phyloP scores from a whole-genome alignment of 75 land plant genomes.

The Larix kaempferi region DNA sequence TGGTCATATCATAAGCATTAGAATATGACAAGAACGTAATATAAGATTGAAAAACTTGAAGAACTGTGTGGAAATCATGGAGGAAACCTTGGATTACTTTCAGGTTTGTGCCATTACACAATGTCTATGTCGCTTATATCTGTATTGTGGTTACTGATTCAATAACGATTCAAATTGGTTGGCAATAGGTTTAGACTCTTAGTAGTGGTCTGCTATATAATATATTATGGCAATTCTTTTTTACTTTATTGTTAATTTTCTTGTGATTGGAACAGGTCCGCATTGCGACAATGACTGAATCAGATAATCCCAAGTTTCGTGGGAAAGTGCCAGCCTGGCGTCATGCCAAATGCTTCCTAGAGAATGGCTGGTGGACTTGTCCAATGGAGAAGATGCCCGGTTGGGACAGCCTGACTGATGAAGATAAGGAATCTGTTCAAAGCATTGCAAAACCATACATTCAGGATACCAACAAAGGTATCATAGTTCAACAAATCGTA shows the following conservation, averaged over 20 bases:
- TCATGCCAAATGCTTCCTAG: constrained; percentile 82
- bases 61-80: too few relatives aligned
- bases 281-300: constrained; percentile 56
- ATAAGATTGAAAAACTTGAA: too few relatives aligned
- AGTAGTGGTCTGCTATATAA: background rate
- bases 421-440: constrained; percentile 51
- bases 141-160: too few relatives aligned
- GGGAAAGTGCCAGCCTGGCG: constrained; percentile 68
- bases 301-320: constrained; percentile 43
- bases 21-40: too few relatives aligned
- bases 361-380: constrained; percentile 42
- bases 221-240: background rate
- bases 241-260: background rate
- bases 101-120: too few relatives aligned
- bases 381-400: constrained; percentile 71
- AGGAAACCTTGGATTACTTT: too few relatives aligned
- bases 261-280: constrained; percentile 56
- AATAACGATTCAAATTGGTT: too few relatives aligned
- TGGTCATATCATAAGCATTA: too few relatives aligned
- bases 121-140: too few relatives aligned
- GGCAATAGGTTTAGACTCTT: too few relatives aligned
- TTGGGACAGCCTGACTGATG: constrained; percentile 60
- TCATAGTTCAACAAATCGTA: background rate
- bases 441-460: constrained; percentile 27
- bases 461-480: constrained; percentile 2